These are phyloP conservation scores for Lasiodiplodia gonubiensis DNA, from an alignment of 2,329 filamentous ascomycete genomes.

Conservation along the genomic window DNA sequence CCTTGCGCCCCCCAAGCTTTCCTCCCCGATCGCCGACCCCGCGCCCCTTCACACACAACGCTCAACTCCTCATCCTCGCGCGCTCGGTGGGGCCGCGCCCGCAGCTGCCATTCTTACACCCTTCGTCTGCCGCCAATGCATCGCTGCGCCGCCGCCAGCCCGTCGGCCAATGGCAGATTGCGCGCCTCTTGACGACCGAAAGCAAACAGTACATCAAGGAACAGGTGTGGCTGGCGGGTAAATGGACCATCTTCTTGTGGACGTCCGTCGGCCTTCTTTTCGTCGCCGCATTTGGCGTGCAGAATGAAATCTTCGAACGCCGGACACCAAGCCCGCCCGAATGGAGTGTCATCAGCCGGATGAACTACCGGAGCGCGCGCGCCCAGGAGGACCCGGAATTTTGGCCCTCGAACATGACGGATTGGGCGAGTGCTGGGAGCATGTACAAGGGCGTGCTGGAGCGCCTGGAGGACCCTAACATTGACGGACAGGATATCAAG, in stretches of 20 bases:
- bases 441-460: slow-evolving; percentile 65
- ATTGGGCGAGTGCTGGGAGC: slow-evolving; percentile 72
- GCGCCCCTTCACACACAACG: slow-evolving; percentile 66
- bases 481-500: slow-evolving; percentile 70
- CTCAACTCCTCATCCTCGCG: slow-evolving; percentile 58
- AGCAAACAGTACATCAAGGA: slow-evolving; percentile 72
- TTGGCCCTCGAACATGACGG: slow-evolving; percentile 59
- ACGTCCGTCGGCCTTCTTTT: slow-evolving; percentile 65
- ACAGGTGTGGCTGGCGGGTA: slow-evolving; percentile 71
- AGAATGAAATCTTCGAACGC: slow-evolving; percentile 77
- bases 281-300: slow-evolving; percentile 67
- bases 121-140: slow-evolving; percentile 51
- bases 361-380: slow-evolving; percentile 69
- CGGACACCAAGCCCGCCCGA: slow-evolving; percentile 81
- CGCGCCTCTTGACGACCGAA: slow-evolving; percentile 80
- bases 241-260: slow-evolving; percentile 71
- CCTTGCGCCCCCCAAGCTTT: slow-evolving; percentile 34
- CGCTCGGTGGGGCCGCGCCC: slow-evolving; percentile 59
- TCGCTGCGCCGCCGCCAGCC: slow-evolving; percentile 13
- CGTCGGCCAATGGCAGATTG: slow-evolving; percentile 57
- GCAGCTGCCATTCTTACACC: slow-evolving; percentile 69
- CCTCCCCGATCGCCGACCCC: slow-evolving; percentile 35
- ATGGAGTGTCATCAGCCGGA: slow-evolving; percentile 75
- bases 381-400: slow-evolving; percentile 64
- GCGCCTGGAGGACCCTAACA: slow-evolving; percentile 70